Conservation (phyloP, 768 basidiomycete genomes). For the Termitomyces sp. region DNA sequence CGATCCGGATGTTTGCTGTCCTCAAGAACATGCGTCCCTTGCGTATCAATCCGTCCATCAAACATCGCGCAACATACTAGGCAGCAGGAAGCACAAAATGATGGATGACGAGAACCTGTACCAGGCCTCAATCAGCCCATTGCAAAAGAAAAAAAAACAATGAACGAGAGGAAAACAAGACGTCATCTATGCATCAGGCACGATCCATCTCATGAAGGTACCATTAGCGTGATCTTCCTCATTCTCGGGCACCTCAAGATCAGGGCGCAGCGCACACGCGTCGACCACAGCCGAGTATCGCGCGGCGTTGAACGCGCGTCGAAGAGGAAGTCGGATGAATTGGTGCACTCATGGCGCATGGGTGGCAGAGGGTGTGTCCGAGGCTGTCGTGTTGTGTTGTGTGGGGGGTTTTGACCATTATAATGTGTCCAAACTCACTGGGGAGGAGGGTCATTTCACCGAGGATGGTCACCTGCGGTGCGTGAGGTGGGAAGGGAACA, state of each 20-base stretch:
- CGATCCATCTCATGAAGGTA: no score
- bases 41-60: slow-evolving; percentile 69
- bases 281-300: slow-evolving; percentile 75
- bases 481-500: no score
- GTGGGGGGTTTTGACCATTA: slow-evolving; percentile 64
- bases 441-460: slow-evolving; percentile 63
- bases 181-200: no score
- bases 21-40: slow-evolving; percentile 62
- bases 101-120: slow-evolving; percentile 65
- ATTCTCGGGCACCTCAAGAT: slow-evolving; percentile 80
- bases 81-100: slow-evolving; percentile 74
- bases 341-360: slow-evolving; percentile 64
- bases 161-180: background rate
- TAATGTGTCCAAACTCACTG: slow-evolving; percentile 34
- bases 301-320: slow-evolving; percentile 64
- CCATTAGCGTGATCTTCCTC: no score
- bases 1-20: slow-evolving; percentile 59
- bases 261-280: slow-evolving; percentile 75
- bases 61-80: slow-evolving; percentile 69
- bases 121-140: background rate
- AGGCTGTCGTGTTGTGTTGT: slow-evolving; percentile 52
- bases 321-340: slow-evolving; percentile 73
- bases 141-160: no score
- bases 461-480: slow-evolving; percentile 58
- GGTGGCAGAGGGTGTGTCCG: slow-evolving; percentile 61